Evolutionary conservation across 257 asterid species (phyloP).

Genomic region (Coffea eugenioides): DNA sequence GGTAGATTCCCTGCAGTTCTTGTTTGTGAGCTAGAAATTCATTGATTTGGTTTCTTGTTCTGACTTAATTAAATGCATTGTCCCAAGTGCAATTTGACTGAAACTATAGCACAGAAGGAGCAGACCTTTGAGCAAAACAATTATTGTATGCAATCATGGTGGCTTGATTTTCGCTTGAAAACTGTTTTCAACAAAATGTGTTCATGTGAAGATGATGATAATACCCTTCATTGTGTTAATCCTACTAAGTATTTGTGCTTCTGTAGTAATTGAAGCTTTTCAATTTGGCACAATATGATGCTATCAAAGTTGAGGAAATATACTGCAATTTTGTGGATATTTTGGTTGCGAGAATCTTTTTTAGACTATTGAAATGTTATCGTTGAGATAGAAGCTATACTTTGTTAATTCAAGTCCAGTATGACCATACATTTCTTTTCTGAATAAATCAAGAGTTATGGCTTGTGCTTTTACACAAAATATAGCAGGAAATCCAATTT

Average conservation of each 20-base stretch:
- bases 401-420: neutral
- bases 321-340: neutral
- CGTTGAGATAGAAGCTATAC: neutral
- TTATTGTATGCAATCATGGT: neutral
- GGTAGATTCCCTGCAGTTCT: neutral
- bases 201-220: neutral
- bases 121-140: neutral
- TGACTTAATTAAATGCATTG: neutral
- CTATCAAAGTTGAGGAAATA: neutral
- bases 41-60: neutral
- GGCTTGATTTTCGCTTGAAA: neutral
- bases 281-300: neutral
- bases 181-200: neutral
- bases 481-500: neutral
- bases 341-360: constrained; percentile 1
- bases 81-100: neutral
- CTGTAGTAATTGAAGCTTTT: neutral
- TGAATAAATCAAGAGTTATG: neutral
- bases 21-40: neutral
- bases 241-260: neutral
- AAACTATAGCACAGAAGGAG: neutral
- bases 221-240: neutral
- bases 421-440: neutral
- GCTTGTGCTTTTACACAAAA: neutral
- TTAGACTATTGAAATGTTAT: neutral